These are phyloP conservation scores for Colletotrichum shisoi DNA, from an alignment of 2,329 filamentous ascomycete genomes.

Conservation along the genomic window DNA sequence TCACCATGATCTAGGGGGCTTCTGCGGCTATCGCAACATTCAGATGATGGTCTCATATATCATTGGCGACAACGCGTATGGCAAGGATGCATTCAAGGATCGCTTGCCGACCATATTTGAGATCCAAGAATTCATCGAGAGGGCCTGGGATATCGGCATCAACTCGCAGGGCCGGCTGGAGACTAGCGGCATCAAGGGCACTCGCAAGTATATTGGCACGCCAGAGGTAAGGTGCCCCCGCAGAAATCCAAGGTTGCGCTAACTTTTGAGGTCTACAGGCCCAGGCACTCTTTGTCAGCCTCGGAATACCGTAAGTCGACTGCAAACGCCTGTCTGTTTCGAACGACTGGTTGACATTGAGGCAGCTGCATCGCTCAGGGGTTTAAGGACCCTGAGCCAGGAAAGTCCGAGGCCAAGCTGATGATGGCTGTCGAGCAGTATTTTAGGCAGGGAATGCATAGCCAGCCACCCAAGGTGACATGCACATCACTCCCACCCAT, in stretches of 20 bases:
- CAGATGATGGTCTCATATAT: slow-evolving; percentile 90
- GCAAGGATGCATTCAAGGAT: slow-evolving; percentile 66
- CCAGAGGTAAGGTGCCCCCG: slow-evolving; percentile 70
- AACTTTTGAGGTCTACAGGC: slow-evolving; percentile 60
- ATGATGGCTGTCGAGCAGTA: slow-evolving; percentile 75
- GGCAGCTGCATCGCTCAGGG: slow-evolving; percentile 68
- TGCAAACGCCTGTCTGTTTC: not conserved
- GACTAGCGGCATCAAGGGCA: slow-evolving; percentile 86
- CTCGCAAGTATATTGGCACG: slow-evolving; percentile 94
- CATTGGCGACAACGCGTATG: slow-evolving; percentile 63
- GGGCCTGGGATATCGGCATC: slow-evolving; percentile 86
- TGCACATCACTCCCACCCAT: slow-evolving; percentile 79
- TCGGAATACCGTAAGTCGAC: slow-evolving; percentile 68
- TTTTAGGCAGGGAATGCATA: slow-evolving; percentile 66
- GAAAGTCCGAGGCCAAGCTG: slow-evolving; percentile 63
- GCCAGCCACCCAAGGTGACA: slow-evolving; percentile 68
- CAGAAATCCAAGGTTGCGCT: not conserved
- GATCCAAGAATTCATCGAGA: slow-evolving; percentile 86
- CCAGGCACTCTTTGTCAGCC: slow-evolving; percentile 76
- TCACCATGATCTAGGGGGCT: slow-evolving; percentile 67
- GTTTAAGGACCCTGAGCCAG: slow-evolving; percentile 59
- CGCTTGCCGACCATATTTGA: slow-evolving; percentile 78
- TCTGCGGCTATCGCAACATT: slow-evolving; percentile 95
- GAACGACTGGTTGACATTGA: slow-evolving; percentile 6
- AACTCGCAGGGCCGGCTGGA: slow-evolving; percentile 77